phyloP scores from a whole-genome alignment of 2,329 filamentous ascomycete genomes.

The Diaporthe sp. region DNA sequence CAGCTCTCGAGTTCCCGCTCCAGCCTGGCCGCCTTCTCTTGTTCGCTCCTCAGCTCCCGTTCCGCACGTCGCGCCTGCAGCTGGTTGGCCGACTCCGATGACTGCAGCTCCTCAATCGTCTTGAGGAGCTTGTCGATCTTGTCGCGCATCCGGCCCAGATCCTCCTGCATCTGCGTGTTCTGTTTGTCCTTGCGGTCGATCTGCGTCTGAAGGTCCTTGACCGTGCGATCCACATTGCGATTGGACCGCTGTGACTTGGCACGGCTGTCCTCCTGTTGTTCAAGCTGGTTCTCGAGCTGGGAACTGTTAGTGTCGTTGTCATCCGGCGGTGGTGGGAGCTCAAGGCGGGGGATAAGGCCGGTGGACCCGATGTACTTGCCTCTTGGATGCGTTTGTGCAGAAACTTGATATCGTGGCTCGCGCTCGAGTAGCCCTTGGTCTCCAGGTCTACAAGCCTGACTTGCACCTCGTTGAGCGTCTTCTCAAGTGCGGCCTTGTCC shows the following conservation, averaged over 20 bases:
- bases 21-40: conserved; percentile 83
- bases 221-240: conserved; percentile 92
- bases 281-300: conserved; percentile 89
- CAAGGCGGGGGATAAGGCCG: conserved; percentile 28
- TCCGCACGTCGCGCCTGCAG: conserved; percentile 88
- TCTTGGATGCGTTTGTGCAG: conserved; percentile 95
- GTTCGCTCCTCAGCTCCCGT: conserved; percentile 89
- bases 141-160: conserved; percentile 87
- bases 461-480: conserved; percentile 90
- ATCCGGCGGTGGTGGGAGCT: not conserved
- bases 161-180: conserved; percentile 83
- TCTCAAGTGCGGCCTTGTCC: conserved; percentile 91
- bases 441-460: conserved; percentile 92
- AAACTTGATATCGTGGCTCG: conserved; percentile 95
- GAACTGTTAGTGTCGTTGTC: conserved; percentile 47
- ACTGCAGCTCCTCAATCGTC: conserved; percentile 94
- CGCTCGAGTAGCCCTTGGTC: conserved; percentile 95
- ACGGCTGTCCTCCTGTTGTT: conserved; percentile 83
- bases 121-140: conserved; percentile 90
- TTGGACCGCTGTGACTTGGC: conserved; percentile 87
- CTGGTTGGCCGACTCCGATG: conserved; percentile 85
- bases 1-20: conserved; percentile 89
- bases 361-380: conserved; percentile 66
- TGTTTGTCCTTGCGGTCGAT: conserved; percentile 95
- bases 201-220: conserved; percentile 93